Evolutionary conservation across 148 eudicot species (phyloP).

Genomic region (Rhododendron ovatum): DNA sequence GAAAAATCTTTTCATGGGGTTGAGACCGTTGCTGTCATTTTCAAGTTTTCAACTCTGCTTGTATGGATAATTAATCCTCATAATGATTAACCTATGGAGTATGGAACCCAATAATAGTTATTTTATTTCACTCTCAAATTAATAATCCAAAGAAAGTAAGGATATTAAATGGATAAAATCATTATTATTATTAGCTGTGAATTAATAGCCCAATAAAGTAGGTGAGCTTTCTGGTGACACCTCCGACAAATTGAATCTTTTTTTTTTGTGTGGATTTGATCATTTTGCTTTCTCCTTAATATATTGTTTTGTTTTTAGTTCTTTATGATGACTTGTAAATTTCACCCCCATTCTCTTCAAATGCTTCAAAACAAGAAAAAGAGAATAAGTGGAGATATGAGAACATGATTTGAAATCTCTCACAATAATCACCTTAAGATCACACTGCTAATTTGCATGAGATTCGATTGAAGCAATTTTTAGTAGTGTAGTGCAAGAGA

Average conservation of each 20-base stretch:
- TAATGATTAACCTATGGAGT: not conserved
- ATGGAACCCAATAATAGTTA: not conserved
- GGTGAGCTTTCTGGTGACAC: slow-evolving; percentile 12
- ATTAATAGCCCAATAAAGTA: not conserved
- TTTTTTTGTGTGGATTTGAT: not conserved
- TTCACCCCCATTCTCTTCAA: not conserved
- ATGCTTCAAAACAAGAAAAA: not conserved
- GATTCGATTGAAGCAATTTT: slow-evolving; percentile 12
- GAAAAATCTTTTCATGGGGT: not conserved
- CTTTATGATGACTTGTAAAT: not conserved
- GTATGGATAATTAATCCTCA: not conserved
- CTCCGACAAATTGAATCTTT: slow-evolving; percentile 9
- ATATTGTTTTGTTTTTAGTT: slow-evolving; percentile 8
- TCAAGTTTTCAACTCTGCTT: not conserved
- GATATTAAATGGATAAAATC: not conserved
- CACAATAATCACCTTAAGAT: slow-evolving; percentile 34
- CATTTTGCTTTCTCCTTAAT: not conserved
- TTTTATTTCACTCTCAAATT: slow-evolving; percentile 5
- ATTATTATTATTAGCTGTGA: not conserved
- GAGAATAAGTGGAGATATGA: not conserved
- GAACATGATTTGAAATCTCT: slow-evolving; percentile 20
- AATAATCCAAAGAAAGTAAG: not conserved
- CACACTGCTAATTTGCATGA: slow-evolving; percentile 19
- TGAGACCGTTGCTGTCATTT: not conserved
- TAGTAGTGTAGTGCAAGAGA: slow-evolving; percentile 6